Base-by-base conservation (phyloP, 129 eudicot genomes). In the Chrysanthemum seticuspe region DNA sequence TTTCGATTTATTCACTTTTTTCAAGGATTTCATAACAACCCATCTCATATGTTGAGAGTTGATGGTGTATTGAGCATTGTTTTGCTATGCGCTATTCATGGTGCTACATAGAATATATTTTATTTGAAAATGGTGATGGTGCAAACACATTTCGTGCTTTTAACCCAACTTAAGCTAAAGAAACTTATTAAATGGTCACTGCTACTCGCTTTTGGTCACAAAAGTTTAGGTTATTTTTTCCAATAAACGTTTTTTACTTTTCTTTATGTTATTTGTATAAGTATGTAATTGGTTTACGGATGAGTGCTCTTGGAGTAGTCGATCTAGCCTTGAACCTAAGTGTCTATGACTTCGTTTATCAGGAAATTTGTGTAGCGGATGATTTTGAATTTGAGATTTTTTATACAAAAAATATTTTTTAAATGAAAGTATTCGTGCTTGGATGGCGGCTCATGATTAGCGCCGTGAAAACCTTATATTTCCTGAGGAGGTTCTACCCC, bases 1-100 rank as follows among this genome's bases (percentile, higher is more conserved):
- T 7, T 40, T 6, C 7, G 47, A 40, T 40, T 40, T 7, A 40
- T 16, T 21, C 66, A 3, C 13, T 12, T 36, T 40, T n/a, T 40
- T 36, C 50, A 64, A 64, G 51, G 13, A 36, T 64, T 31, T 7
- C 29, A 64, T 64, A 34, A 64, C 29, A 64, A 40, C 53, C 40
- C 16, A 67, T 47, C 48, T 19, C 57, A 66, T 66, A 66, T 47
- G 70, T 45, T 65, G 56, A 18, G 18, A 19, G 40, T 66, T 66
- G 40, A 0, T 1, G 1, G 18, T 45, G 55, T 66, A 47, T 65
- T 47, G 7, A 18, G 15, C 6, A 19, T 12, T 67, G 58, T 12
- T 21, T 47, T 67, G 21, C 44, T 16, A 67, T 11, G 19, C 0
- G 23, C 5, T 64, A 34, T 36, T 64, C 66, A 13, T 61, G 16